Conservation (phyloP, 169 alveolate genomes). For the Perkinsus olseni region DNA sequence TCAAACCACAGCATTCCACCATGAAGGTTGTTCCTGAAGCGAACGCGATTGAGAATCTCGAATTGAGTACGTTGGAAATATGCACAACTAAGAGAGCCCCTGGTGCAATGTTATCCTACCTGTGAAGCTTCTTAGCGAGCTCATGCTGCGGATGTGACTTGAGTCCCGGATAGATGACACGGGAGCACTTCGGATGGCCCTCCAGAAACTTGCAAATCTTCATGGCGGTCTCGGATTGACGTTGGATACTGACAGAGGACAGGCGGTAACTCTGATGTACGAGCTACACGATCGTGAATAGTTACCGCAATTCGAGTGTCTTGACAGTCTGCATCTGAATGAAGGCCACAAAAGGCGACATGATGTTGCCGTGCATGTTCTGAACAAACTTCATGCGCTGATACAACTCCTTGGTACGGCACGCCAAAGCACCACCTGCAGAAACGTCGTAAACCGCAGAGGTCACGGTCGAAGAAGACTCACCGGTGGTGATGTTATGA, state of each 20-base stretch:
- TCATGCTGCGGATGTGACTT: conserved; percentile 44
- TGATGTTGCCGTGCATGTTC: conserved; percentile 51
- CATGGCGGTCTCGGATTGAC: conserved; percentile 46
- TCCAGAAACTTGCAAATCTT: conserved; percentile 37
- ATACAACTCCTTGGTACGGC: conserved; percentile 18
- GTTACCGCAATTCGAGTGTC: conserved; percentile 34
- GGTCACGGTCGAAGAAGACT: too few species aligned
- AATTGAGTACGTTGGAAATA: too few species aligned
- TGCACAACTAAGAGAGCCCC: too few species aligned
- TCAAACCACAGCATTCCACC: conserved; percentile 56
- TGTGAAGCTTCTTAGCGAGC: conserved; percentile 48
- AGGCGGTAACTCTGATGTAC: too few species aligned
- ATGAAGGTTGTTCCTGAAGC: conserved; percentile 23
- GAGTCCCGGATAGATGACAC: conserved; percentile 46
- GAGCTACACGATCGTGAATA: not conserved
- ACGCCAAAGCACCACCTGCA: conserved; percentile 48
- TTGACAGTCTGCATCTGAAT: conserved; percentile 36
- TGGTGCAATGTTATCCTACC: too few species aligned
- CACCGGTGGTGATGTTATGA: conserved; percentile 36
- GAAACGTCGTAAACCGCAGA: too few species aligned
- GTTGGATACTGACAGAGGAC: not conserved
- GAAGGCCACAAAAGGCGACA: conserved; percentile 45
- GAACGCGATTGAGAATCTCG: not conserved
- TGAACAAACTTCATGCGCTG: conserved; percentile 33
- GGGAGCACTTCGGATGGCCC: conserved; percentile 28